Evolutionary conservation across 73 alveolate species (phyloP), one percentile per base, ranked within the genome.

Genomic region (Paramecium tetraurelia): DNA sequence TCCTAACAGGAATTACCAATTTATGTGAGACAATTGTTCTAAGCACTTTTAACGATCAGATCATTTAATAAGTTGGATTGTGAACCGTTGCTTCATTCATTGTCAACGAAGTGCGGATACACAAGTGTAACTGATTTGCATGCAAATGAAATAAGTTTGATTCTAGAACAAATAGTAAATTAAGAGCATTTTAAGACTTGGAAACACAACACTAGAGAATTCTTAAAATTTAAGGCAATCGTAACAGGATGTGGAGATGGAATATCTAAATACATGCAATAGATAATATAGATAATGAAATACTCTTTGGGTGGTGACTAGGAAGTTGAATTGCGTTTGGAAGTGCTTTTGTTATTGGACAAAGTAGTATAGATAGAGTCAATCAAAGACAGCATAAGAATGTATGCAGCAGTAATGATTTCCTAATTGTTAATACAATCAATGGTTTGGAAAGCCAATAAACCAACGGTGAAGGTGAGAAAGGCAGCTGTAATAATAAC

Each of bases 401-500:
- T 92, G 85, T 93, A 92, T 94, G 48, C 93, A 5, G 92, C 92
- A 83, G 92, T 95, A 63, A 92, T 95, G 48, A 80, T 95, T 12
- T 93, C 96, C 36, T 46, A 89, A 89, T 50, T 89, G 4, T 41
- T 97, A 70, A 92, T 92, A 1, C 97, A 97, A 10, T 95, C 97
- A 9, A 94, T 93, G 94, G 97, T 95, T 40, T 98, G 99, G 99
- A 98, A 95, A 92, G 97, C 90, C 4, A 99, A 99, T 50, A 95
- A 96, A 77, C 99, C 99, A 10, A 97, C 95, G 86, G 95, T 95
- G 63, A 98, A 97, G 92, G 97, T 97, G 24, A 96, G 99, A 95
- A 96, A 98, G 85, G 99, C 99, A 16, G 98, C 99, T 3, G 96
- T 98, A 10, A 95, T 97, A 44, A 89, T 89, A 35, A 63, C 86